Base-by-base conservation (phyloP, 495 filamentous ascomycete genomes). In the Sordaria brevicollis region DNA sequence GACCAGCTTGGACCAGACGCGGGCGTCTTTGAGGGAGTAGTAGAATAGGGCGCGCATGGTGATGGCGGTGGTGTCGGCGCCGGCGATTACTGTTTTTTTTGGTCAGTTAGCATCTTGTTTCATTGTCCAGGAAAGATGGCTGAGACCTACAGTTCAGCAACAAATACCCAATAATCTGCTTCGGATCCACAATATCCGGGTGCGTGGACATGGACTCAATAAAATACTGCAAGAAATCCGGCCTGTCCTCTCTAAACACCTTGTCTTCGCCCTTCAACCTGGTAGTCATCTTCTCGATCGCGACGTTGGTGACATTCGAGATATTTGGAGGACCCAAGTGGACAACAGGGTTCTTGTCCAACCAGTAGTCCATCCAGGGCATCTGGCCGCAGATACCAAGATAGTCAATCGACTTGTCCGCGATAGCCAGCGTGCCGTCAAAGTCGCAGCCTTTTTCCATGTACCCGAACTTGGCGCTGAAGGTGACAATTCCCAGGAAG, bases 401-500 rank as follows among this genome's bases (percentile, higher is more conserved):
- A 68, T 78, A 77, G 62, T 75, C 72, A 62, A 76, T 72, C 1
- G 70, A 71, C 41, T 72, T 35, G 38, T 78, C 72, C 8, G 66
- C 71, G 5, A 66, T 69, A n/a, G 71, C 65, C 4, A 78, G 71
- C 33, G 72, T 76, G 15, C 72, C 72, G 68, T 78, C 72, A 31
- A 73, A 74, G 70, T 78, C 73, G 31, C 25, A 21, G 66, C 76
- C 76, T 35, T 71, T 36, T 0, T 74, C 62, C 71, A 78, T 70
- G 68, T 75, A 76, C 11, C 73, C 78, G 29, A 78, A 76, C 71
- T 74, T 74, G 34, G 74, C 70, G 70, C 74, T 77, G 72, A 84
- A 83, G 15, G 80, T 80, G 19, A 83, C 78, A 19, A 83, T 80
- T 25, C 81, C 79, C 73, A 85, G 80, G 1, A 82, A 77, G 41